Evolutionary conservation across 495 filamentous ascomycete genomes (phyloP), one percentile per base, ranked within the genome.

Genomic region (Penicillium longicatenatum): DNA sequence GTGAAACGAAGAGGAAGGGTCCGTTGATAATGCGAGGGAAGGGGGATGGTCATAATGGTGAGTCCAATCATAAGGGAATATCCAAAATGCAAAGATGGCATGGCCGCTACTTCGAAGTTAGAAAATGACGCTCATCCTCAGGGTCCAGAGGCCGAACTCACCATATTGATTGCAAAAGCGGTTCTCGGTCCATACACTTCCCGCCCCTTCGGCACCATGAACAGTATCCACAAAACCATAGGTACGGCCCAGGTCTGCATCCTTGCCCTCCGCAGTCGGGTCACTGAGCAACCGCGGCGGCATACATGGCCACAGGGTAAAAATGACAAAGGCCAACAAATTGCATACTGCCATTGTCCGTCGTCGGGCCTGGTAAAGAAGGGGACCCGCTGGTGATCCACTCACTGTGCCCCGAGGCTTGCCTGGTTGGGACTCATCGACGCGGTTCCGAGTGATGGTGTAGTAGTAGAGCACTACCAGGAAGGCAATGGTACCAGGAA

Each of bases 301-400:
- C 89, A 92, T 92, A 72, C 88, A 91, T 3, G 87, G 89, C 84
- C 88, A 92, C 21, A 86, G 63, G 0, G 87, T 89, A 70, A 92
- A 92, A 20, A 92, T 78, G 50, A 90, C 78, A 69, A 93, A 92
- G 14, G 89, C 89, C 45, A 91, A 71, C 16, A 92, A 78, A 62
- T 92, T 91, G 74, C 86, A 89, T 29, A 90, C 75, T 26, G 87
- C 87, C 74, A 92, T 80, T 11, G 88, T 89, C 19, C 89, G 80
- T 54, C 89, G 75, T 11, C 84, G 76, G 0, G 83, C 79, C 62
- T 84, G 80, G 59, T 87, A 88, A 3, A 88, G 67, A 20, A 60
- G 64, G 1, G 78, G 81, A 4, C 83, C 79, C 54, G 75, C 80
- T 51, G 73, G 75, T 12, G 75, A 75, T 22, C 71, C 75, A 49